Percentiles rank a stretch among this genome's conserved stretches.
Conservation (phyloP, 1,284 basidiomycete genomes). For the Afroboletus lepidellus region DNA sequence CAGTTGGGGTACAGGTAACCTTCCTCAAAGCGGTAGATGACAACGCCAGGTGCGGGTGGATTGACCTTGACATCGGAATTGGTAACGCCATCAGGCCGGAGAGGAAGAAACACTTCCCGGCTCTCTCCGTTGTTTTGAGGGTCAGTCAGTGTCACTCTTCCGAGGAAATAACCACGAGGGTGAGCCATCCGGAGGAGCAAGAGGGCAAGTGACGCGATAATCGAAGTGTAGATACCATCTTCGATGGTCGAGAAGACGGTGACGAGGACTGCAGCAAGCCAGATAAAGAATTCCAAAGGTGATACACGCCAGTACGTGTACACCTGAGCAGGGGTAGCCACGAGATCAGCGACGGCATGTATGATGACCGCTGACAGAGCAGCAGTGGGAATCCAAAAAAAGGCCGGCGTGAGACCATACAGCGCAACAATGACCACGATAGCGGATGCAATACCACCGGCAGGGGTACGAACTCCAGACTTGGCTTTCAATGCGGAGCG, state of each 20-base stretch:
- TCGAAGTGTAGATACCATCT: slow-evolving; percentile 92
- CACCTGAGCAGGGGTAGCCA: slow-evolving; percentile 85
- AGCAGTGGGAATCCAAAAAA: slow-evolving; percentile 84
- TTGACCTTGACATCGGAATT: slow-evolving; percentile 74
- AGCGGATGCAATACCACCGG: slow-evolving; percentile 86
- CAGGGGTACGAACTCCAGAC: slow-evolving; percentile 91
- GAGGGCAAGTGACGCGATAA: slow-evolving; percentile 78
- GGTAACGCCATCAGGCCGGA: slow-evolving; percentile 60
- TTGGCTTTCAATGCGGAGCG: slow-evolving; percentile 95
- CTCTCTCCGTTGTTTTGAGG: slow-evolving; percentile 33
- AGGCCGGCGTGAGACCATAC: slow-evolving; percentile 89
- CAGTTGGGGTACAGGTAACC: slow-evolving; percentile 94
- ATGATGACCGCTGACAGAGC: slow-evolving; percentile 92
- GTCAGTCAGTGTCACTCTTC: slow-evolving; percentile 55
- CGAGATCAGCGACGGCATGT: slow-evolving; percentile 91
- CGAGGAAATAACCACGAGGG: slow-evolving; percentile 90
- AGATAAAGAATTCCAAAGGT: slow-evolving; percentile 93
- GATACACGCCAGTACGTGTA: slow-evolving; percentile 93
- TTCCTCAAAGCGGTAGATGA: slow-evolving; percentile 94
- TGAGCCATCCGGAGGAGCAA: slow-evolving; percentile 89
- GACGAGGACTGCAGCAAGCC: slow-evolving; percentile 83
- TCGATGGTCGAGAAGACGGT: slow-evolving; percentile 90
- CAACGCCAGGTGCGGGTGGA: slow-evolving; percentile 81
- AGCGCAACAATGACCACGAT: slow-evolving; percentile 91
- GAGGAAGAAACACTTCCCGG: slow-evolving; percentile 88